These are phyloP conservation scores for Pleoardoris graminearum DNA, from an alignment of 2,329 filamentous ascomycete species.

Conservation along the genomic window DNA sequence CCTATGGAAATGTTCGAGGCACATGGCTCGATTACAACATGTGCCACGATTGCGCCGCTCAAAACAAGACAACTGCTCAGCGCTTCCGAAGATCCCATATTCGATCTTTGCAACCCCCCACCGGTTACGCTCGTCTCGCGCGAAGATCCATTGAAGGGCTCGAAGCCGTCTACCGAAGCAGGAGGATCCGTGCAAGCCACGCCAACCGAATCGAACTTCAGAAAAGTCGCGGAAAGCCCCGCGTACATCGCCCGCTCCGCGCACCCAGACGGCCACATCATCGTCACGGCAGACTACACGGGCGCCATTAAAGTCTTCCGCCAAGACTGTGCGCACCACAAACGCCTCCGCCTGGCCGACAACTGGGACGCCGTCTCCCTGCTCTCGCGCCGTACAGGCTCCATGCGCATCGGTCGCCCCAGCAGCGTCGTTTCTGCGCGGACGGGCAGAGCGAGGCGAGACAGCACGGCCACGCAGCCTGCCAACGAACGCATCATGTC, in stretches of 20 bases:
- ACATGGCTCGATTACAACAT: constrained; percentile 84
- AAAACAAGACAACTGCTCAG: constrained; percentile 77
- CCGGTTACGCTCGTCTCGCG: constrained; percentile 79
- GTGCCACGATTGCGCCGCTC: constrained; percentile 81
- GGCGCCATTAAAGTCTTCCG: constrained; percentile 93
- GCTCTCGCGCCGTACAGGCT: constrained; percentile 70
- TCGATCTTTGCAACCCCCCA: constrained; percentile 93
- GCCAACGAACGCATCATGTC: constrained; percentile 58
- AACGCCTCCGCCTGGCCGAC: constrained; percentile 62
- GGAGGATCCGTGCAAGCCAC: constrained; percentile 42
- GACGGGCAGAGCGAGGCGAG: constrained; percentile 54
- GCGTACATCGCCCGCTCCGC: constrained; percentile 75
- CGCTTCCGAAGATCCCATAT: constrained; percentile 87
- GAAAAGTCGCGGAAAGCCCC: constrained; percentile 65
- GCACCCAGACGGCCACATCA: constrained; percentile 83
- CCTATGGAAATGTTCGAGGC: constrained; percentile 90
- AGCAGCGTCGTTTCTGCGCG: constrained; percentile 61
- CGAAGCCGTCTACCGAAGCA: constrained; percentile 52
- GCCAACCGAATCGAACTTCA: constrained; percentile 41
- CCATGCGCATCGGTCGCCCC: constrained; percentile 51
- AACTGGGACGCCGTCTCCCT: constrained; percentile 80
- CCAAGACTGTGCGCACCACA: constrained; percentile 86
- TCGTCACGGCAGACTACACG: constrained; percentile 85
- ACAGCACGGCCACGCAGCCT: constrained; percentile 53
- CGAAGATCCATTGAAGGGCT: constrained; percentile 63